These are phyloP conservation scores for Zymoseptoria brevis DNA, from an alignment of 2,329 filamentous ascomycete species.

Conservation along the genomic window DNA sequence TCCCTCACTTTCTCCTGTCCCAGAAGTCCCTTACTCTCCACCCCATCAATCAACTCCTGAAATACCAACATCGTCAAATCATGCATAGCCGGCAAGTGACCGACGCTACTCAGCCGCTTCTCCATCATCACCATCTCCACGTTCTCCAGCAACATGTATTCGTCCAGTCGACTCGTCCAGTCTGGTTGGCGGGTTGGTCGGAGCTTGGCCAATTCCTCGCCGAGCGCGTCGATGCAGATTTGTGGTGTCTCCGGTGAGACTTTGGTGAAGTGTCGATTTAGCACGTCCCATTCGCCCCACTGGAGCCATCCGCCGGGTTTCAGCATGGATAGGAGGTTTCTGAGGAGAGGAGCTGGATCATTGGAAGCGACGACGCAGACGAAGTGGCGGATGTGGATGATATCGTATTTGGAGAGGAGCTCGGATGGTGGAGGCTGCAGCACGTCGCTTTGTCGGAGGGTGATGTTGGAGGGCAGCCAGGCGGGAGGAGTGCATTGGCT, in stretches of 20 bases:
- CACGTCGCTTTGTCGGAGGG: slow-evolving; percentile 15
- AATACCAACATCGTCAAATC: slow-evolving; percentile 16
- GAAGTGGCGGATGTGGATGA: slow-evolving; percentile 23
- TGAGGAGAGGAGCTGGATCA: slow-evolving; percentile 17
- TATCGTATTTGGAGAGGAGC: slow-evolving; percentile 16
- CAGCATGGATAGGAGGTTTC: slow-evolving; percentile 14
- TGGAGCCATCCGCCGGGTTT: slow-evolving; percentile 18
- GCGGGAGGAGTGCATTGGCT: slow-evolving; percentile 13
- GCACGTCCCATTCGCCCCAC: slow-evolving; percentile 18
- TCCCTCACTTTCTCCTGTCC: slow-evolving; percentile 11
- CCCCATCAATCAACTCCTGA: slow-evolving; percentile 17
- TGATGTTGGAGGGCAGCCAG: slow-evolving; percentile 13
- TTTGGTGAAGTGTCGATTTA: slow-evolving; percentile 17
- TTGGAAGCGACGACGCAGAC: slow-evolving; percentile 17
- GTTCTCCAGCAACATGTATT: slow-evolving; percentile 14
- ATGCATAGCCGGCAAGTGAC: slow-evolving; percentile 16
- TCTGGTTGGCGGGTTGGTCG: slow-evolving; percentile 11
- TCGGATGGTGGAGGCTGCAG: slow-evolving; percentile 11
- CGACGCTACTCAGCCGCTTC: slow-evolving; percentile 13
- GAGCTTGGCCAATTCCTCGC: slow-evolving; percentile 14
- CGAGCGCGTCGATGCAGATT: slow-evolving; percentile 15
- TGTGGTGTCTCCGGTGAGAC: slow-evolving; percentile 4
- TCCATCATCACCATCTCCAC: slow-evolving; percentile 14
- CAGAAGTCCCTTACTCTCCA: slow-evolving; percentile 11
- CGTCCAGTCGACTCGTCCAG: slow-evolving; percentile 13